Evolutionary conservation across 2,329 filamentous ascomycete genomes (phyloP).

Genomic region (Lasiodiplodia hormozganensis): DNA sequence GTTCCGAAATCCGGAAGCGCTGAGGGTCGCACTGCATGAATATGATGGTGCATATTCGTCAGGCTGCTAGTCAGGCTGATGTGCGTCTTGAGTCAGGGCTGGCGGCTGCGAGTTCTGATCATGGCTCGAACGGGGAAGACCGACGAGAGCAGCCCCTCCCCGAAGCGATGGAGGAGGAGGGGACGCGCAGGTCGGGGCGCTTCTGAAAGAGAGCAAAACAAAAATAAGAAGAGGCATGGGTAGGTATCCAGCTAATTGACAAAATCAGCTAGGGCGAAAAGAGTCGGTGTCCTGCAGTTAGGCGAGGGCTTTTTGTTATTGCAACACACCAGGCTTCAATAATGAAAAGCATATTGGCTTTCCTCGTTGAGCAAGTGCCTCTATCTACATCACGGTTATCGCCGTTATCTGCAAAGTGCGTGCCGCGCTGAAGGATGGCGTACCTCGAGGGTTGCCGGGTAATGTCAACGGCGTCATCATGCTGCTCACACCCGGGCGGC

Average conservation of each 20-base stretch:
- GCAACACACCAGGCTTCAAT: neutral
- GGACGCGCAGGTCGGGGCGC: constrained; percentile 13
- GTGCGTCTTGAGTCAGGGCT: constrained; percentile 19
- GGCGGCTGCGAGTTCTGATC: constrained; percentile 21
- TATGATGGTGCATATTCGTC: constrained; percentile 25
- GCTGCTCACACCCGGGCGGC: constrained; percentile 16
- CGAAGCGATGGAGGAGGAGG: constrained; percentile 13
- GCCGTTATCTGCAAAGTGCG: constrained; percentile 21
- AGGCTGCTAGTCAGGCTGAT: constrained; percentile 22
- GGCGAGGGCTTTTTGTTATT: constrained; percentile 11
- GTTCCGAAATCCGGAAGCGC: constrained; percentile 19
- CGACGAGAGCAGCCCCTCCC: neutral
- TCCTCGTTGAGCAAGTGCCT: constrained; percentile 2
- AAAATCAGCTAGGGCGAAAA: constrained; percentile 12
- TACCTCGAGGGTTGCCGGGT: constrained; percentile 13
- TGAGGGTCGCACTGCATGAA: constrained; percentile 25
- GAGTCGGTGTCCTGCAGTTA: constrained; percentile 17
- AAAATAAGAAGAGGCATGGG: constrained; percentile 23
- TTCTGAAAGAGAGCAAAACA: constrained; percentile 1
- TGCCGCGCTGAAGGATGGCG: constrained; percentile 13
- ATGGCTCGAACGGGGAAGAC: constrained; percentile 17
- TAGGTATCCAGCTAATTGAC: neutral
- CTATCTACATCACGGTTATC: constrained; percentile 21
- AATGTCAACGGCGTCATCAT: constrained; percentile 24
- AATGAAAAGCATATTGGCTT: constrained; percentile 11